Evolutionary conservation across 129 eudicot species (phyloP).

Genomic region (Tanacetum coccineum): DNA sequence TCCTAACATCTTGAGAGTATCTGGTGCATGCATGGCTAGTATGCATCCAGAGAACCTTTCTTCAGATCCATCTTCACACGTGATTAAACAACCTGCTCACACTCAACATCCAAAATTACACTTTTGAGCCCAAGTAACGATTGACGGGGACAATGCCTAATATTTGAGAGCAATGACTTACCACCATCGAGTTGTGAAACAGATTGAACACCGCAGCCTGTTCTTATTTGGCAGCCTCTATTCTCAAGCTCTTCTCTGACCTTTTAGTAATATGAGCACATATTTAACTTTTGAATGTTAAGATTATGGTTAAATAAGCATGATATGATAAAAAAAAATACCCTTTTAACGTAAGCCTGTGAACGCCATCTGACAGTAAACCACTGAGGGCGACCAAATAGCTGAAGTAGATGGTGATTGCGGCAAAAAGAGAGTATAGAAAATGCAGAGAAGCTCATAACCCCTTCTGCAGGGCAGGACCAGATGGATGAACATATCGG

Average conservation of each 20-base stretch:
- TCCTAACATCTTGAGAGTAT: constrained; percentile 76
- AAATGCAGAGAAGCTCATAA: constrained; percentile 82
- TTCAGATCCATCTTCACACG: constrained; percentile 53
- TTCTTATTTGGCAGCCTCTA: constrained; percentile 65
- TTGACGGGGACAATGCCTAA: background rate
- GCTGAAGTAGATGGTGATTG: constrained; percentile 91
- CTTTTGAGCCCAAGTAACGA: background rate
- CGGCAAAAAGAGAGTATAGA: constrained; percentile 83
- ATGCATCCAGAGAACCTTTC: constrained; percentile 70
- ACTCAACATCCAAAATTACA: constrained; percentile 14
- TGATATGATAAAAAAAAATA: constrained; percentile 13
- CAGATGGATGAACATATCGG: constrained; percentile 93
- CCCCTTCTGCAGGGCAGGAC: constrained; percentile 89
- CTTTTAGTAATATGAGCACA: constrained; percentile 27
- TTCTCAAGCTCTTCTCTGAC: constrained; percentile 54
- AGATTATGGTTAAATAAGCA: background rate
- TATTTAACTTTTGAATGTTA: background rate
- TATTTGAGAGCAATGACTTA: background rate
- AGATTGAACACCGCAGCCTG: constrained; percentile 43
- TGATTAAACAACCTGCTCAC: constrained; percentile 49
- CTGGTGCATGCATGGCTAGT: constrained; percentile 86
- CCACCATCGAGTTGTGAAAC: constrained; percentile 55
- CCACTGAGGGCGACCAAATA: constrained; percentile 97
- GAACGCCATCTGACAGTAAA: constrained; percentile 87
- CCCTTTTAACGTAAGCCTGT: constrained; percentile 71